These are phyloP conservation scores for Madurella fahalii DNA, from an alignment of 2,329 filamentous ascomycete genomes.

Conservation along the genomic window DNA sequence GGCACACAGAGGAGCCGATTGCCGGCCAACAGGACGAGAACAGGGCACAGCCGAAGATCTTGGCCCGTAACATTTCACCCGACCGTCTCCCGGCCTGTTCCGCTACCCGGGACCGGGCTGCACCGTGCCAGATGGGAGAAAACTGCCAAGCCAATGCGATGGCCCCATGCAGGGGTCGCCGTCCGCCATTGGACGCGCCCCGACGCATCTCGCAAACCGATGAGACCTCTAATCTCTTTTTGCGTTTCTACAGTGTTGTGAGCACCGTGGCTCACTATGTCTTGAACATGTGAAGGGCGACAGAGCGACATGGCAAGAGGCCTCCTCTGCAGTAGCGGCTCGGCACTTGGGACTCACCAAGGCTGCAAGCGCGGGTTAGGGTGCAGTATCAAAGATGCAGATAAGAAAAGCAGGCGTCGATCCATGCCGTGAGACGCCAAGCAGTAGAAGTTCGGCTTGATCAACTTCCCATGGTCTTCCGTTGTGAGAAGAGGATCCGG, in stretches of 20 bases:
- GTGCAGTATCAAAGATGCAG: not conserved
- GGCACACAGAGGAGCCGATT: not conserved
- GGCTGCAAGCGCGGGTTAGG: not conserved
- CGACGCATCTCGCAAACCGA: not conserved
- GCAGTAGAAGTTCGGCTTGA: not conserved
- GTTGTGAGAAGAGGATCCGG: not conserved
- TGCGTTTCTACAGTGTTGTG: not conserved
- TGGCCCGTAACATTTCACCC: slow-evolving; percentile 8
- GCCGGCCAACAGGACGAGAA: not conserved
- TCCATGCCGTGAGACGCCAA: slow-evolving; percentile 4
- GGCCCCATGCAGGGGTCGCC: slow-evolving; percentile 6
- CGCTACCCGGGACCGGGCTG: not conserved
- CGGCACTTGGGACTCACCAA: not conserved
- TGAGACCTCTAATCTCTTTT: not conserved
- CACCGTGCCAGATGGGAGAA: not conserved
- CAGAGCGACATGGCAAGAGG: not conserved
- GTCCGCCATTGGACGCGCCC: slow-evolving; percentile 5
- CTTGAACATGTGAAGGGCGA: slow-evolving; percentile 9
- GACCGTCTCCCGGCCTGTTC: not conserved
- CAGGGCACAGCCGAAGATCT: slow-evolving; percentile 10
- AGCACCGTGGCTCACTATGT: slow-evolving; percentile 2
- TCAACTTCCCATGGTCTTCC: slow-evolving; percentile 2
- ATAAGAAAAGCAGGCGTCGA: not conserved
- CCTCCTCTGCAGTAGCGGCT: not conserved
- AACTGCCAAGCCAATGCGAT: not conserved